Evolutionary conservation across 1,284 basidiomycete species (phyloP).

Genomic region (Ceratobasidium sp.): DNA sequence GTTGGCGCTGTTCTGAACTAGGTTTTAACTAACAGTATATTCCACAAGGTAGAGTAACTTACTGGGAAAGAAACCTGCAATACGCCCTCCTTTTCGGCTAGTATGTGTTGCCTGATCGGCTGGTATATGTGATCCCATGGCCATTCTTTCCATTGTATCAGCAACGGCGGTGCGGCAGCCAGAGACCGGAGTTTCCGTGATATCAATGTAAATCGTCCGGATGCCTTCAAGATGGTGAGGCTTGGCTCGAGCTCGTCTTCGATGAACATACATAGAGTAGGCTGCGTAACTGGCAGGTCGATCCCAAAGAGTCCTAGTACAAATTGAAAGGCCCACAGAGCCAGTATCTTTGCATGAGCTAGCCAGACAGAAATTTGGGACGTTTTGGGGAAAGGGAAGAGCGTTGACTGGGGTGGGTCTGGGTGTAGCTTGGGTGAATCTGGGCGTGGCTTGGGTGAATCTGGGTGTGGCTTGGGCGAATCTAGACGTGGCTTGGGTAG

Average conservation of each 20-base stretch:
- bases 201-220: not conserved
- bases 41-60: not conserved
- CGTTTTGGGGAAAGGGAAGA: too few relatives aligned
- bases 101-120: not conserved
- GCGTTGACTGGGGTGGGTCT: too few relatives aligned
- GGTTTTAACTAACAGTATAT: not conserved
- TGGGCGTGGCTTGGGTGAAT: too few relatives aligned
- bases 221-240: not conserved
- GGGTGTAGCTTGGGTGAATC: too few relatives aligned
- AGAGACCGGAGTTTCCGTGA: not conserved
- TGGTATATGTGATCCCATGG: slow-evolving; percentile 11
- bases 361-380: too few relatives aligned
- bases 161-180: too few relatives aligned
- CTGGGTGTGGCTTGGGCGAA: too few relatives aligned
- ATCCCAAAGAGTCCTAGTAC: not conserved
- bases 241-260: not conserved
- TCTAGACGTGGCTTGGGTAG: too few relatives aligned
- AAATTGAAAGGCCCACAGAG: not conserved
- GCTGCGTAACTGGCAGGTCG: not conserved
- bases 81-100: not conserved
- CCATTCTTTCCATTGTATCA: not conserved
- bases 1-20: not conserved
- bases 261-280: not conserved
- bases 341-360: not conserved
- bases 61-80: not conserved